Evolutionary conservation across 306 rosid species (phyloP), one percentile per base, ranked within the genome.

Genomic region (Mimosa pudica): DNA sequence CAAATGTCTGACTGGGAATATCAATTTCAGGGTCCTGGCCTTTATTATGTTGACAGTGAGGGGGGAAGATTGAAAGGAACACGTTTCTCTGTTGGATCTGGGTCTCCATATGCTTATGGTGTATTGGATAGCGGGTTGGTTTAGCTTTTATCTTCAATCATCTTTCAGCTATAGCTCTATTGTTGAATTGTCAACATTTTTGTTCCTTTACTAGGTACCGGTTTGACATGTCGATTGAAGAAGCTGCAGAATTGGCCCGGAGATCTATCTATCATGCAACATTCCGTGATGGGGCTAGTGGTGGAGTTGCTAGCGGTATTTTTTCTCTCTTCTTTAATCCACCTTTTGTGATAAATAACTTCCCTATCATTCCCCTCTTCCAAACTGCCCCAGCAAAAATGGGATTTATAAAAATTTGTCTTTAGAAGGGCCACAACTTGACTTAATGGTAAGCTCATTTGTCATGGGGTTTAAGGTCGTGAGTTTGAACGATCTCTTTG

Each of bases 81-180:
- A 64, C 84, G 98, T 69, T 95, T 95, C 87, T 95, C 98, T 18
- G 99, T 95, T 82, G 98, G 99, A 71, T 93, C 99, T 35, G 99
- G 99, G 80, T 95, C 99, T 1, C 98, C 99, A 64, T 93, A 93
- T 87, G 99, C 97, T 66, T 95, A 95, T 73, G 99, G 99, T 88
- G 97, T 95, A 55, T 79, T 95, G 83, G 98, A 93, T 82, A 80
- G 85, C 77, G 97, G 98, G 98, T 95, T 45, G 64, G 90, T 73
- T 45, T 17, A 66, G 58, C 77, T 62, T 77, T 52, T 77, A 42
- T 77, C 32, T 54, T 63, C 51, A 44, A 14, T n/a, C 68, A 67
- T 57, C 76, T 33, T 32, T 77, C 18, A 13, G 38, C 18, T 32
- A 33, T 42, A 63, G 42, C 30, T 71, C 71, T 79, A 52, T 1